These are phyloP conservation scores for Elsinoe australis DNA, from an alignment of 2,329 filamentous ascomycete species.

Conservation along the genomic window DNA sequence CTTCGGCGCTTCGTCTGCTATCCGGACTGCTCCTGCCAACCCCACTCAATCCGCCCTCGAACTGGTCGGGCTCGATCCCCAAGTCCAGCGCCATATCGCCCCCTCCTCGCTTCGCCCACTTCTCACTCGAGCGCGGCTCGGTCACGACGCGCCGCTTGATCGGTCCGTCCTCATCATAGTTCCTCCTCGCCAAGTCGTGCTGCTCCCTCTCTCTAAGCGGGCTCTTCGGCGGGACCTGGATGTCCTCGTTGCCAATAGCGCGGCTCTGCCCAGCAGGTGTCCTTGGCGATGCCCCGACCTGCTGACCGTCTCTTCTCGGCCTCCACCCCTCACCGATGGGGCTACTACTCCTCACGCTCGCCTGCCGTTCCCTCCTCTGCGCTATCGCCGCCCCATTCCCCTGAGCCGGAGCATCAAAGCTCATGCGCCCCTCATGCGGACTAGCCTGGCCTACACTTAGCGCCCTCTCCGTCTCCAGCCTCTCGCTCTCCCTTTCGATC, in stretches of 20 bases:
- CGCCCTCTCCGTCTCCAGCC: slow-evolving; percentile 24
- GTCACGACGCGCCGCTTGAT: neutral
- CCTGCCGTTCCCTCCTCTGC: neutral
- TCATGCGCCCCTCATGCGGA: neutral
- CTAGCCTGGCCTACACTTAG: slow-evolving; percentile 18
- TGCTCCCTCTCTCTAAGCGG: slow-evolving; percentile 6
- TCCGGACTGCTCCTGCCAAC: neutral
- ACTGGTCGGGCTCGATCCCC: neutral
- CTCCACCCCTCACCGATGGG: neutral
- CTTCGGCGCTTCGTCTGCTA: neutral
- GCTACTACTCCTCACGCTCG: slow-evolving; percentile 1
- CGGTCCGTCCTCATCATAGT: neutral
- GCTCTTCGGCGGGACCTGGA: slow-evolving; percentile 1
- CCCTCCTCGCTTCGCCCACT: neutral
- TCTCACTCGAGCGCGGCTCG: neutral
- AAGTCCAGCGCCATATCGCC: neutral
- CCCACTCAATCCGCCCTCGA: neutral
- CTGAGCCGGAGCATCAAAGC: neutral
- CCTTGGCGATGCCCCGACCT: neutral
- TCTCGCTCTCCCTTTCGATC: slow-evolving; percentile 24
- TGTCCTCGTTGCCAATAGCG: neutral
- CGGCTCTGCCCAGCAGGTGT: neutral
- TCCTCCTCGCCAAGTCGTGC: neutral
- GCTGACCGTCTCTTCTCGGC: neutral
- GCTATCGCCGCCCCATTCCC: neutral